A percentile compares a stretch with the other conserved stretches of the same genome.
phyloP scores from a whole-genome alignment of 495 filamentous ascomycete species.

The Trichoderma gamsii region DNA sequence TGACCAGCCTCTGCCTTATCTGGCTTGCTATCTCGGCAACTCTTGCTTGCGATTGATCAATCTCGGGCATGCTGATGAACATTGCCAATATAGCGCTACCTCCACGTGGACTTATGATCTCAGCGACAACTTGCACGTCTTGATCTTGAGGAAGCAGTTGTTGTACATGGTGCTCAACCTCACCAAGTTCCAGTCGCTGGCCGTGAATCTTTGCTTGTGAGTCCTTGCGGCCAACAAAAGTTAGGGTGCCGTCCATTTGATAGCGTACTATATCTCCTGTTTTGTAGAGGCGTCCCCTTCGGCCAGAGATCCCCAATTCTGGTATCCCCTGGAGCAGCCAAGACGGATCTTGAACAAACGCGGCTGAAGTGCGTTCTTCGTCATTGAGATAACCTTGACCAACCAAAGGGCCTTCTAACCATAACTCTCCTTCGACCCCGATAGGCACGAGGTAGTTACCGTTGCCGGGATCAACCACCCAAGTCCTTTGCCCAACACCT shows the following conservation, averaged over 20 bases:
- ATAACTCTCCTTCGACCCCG: constrained; percentile 42
- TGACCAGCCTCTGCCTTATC: background rate
- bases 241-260: constrained; percentile 47
- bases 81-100: background rate
- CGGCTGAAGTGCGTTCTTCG: background rate
- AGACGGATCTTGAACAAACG: constrained; percentile 11
- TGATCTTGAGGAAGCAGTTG: background rate
- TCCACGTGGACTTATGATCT: background rate
- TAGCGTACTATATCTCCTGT: constrained; percentile 61
- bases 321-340: background rate
- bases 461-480: constrained; percentile 17
- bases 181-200: constrained; percentile 34
- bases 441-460: constrained; percentile 36
- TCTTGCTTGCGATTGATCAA: background rate
- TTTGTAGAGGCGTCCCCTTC: constrained; percentile 53
- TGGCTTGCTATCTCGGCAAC: background rate
- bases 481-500: constrained; percentile 40
- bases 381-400: constrained; percentile 20
- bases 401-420: constrained; percentile 40
- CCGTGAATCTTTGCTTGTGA: constrained; percentile 35
- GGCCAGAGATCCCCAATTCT: no score
- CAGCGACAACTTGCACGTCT: background rate
- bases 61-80: background rate
- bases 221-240: constrained; percentile 19
- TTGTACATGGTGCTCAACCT: constrained; percentile 29